A percentile compares a stretch with the other conserved stretches of the same genome.
phyloP scores from a whole-genome alignment of 305 asterid species.

The Ajuga reptans region DNA sequence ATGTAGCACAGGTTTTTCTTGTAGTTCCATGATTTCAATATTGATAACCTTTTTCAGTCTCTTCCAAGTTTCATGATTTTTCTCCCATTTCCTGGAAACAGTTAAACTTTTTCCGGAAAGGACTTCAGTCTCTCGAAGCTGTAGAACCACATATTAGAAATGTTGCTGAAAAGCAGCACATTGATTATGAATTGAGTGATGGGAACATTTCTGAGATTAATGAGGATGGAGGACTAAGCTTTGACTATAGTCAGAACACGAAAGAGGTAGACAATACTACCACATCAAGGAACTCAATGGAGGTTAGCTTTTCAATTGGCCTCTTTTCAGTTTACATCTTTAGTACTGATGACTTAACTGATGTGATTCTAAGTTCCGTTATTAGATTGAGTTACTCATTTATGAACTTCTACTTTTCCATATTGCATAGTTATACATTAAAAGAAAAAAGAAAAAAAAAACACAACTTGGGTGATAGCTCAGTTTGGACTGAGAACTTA shows the following conservation, averaged over 20 bases:
- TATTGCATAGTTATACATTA: neutral
- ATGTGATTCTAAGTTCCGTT: slow-evolving; percentile 5
- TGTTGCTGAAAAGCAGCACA: slow-evolving; percentile 71
- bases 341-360: neutral
- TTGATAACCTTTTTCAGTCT: neutral
- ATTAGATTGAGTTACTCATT: neutral
- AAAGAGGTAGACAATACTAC: slow-evolving; percentile 43
- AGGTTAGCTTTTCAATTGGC: slow-evolving; percentile 39
- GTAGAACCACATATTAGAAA: slow-evolving; percentile 61
- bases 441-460: neutral
- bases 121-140: slow-evolving; percentile 69
- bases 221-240: slow-evolving; percentile 57
- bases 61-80: slow-evolving; percentile 12
- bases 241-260: slow-evolving; percentile 50
- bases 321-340: slow-evolving; percentile 4
- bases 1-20: slow-evolving; percentile 66
- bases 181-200: slow-evolving; percentile 57
- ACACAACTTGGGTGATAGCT: neutral
- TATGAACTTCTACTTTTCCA: neutral
- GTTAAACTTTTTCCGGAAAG: slow-evolving; percentile 72
- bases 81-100: slow-evolving; percentile 29
- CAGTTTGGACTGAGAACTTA: slow-evolving; percentile 5
- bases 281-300: slow-evolving; percentile 49
- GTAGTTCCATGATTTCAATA: slow-evolving; percentile 8
- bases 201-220: slow-evolving; percentile 36